phyloP scores from a whole-genome alignment of 2,329 filamentous ascomycete species.

The Elsinoe australis region DNA sequence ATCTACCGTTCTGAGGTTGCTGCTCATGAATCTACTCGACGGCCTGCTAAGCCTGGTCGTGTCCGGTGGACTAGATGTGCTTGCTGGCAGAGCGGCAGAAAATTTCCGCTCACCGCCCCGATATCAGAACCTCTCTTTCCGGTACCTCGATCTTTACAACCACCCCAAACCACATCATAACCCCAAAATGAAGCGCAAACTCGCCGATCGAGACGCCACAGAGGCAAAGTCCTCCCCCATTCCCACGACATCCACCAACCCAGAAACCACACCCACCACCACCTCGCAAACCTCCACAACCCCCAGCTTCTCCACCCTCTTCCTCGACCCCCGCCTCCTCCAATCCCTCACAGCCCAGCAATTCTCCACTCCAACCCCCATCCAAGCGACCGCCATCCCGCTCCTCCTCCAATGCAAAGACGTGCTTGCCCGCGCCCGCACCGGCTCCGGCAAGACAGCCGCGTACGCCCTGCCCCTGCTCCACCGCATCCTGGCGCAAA shows the following conservation, averaged over 20 bases:
- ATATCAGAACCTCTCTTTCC: neutral
- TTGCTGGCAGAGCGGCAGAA: conserved; percentile 3
- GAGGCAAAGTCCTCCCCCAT: conserved; percentile 26
- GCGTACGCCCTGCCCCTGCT: conserved; percentile 88
- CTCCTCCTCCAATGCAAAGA: conserved; percentile 80
- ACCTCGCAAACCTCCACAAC: conserved; percentile 16
- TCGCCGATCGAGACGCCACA: conserved; percentile 42
- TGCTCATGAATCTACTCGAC: no score
- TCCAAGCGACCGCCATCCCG: conserved; percentile 82
- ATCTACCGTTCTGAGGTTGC: no score
- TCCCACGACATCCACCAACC: conserved; percentile 17
- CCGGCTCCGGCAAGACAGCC: conserved; percentile 95
- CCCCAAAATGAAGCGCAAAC: conserved; percentile 40
- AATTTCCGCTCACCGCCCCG: conserved; percentile 15
- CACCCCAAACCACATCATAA: neutral
- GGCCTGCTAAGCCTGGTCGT: no score
- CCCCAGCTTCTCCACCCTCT: conserved; percentile 63
- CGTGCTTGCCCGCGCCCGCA: conserved; percentile 73
- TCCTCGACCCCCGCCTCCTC: conserved; percentile 75
- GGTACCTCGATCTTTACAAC: neutral
- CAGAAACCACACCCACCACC: conserved; percentile 14
- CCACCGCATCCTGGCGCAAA: conserved; percentile 72
- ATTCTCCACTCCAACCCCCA: conserved; percentile 78
- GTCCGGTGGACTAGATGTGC: no score
- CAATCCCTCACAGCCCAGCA: conserved; percentile 78